Evolutionary conservation across 2,329 filamentous ascomycete genomes (phyloP), one percentile per base, ranked within the genome.

Genomic region (Aspergillus nomiae): DNA sequence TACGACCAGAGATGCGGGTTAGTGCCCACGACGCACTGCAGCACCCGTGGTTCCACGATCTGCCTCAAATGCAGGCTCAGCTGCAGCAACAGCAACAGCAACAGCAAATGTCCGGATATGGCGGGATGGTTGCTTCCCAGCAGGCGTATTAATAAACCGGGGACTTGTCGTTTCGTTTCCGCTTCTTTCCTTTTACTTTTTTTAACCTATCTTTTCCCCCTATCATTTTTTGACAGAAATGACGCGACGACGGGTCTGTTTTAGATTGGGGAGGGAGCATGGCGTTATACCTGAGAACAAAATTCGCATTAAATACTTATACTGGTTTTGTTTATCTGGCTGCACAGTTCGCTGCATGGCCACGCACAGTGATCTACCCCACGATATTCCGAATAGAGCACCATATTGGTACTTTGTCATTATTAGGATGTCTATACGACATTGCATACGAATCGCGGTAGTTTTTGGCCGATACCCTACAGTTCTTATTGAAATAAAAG

Each of bases 1-100:
- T 98, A 59, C 87, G 94, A 36, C 95, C 95, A 0, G 95, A 99
- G 79, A 88, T 96, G 79, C 88, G 95, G 60, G 91, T 97, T 74
- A 94, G 91, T 70, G 95, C 95, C 2, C 85, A 89, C 58, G 92
- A 96, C 66, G 94, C 95, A 4, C 83, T 98, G 46, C 86, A 90
- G 70, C 95, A 99, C 76, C 92, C 90, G 0, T 99, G 95, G 95
- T 99, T 99, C 81, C 87, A 87, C 70, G 86, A 87, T 68, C 80
- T 87, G 73, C 81, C 80, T 50, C 84, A 87, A 67, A 77, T 86
- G 59, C 84, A 87, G 71, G 78, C 80, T 63, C 83, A 84, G 66
- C 74, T 82, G 67, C 77, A 77, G 65, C 79, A 81, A 60, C 75
- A 76, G 60, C 73, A 76, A 38, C 76, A 78, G 45, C 77, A 78